Evolutionary conservation across 768 basidiomycete species (phyloP), one percentile per base, ranked within the genome.

Genomic region (Tulasnella sp.): DNA sequence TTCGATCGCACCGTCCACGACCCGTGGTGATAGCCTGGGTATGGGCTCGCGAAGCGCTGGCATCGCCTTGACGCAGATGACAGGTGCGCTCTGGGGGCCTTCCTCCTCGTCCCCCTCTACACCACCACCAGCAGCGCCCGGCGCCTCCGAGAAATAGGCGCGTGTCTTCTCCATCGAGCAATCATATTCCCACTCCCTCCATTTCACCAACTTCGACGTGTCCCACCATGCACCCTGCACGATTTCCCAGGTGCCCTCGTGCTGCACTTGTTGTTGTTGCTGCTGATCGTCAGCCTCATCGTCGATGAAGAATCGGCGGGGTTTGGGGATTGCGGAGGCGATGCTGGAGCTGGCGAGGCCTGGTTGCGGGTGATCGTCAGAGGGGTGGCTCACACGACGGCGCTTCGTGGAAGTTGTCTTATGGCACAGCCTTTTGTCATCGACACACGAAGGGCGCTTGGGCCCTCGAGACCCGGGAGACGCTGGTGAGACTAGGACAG

Each of bases 141-240:
- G 34, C 34, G 34, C 34, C 15, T 38, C 34, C 34, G 15, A 5
- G 15, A 38, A 38, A 38, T 15, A 38, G 5, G 34, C 34, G 34
- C 34, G 34, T 15, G 7, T 15, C 34, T 38, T 15, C 5, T 38
- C 34, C 34, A 38, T 38, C 34, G 34, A 38, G 34, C 34, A 38
- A 7, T 38, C 34, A 15, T 38, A 38, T 38, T 38, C 34, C 34
- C 34, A 38, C 34, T 38, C 34, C 34, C 34, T 38, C 34, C 34
- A 38, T 7, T 38, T 38, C 15, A 38, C 34, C 34, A 38, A 38
- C 15, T 38, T 38, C 34, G 34, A 38, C 15, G 53, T 42, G 27
- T 34, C 19, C 53, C 42, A 30, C 53, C 53, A 54, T 41, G 53
- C 30, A 41, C 53, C 53, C 53, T 54, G 53, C 41, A 54, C 53